Evolutionary conservation across 2,329 filamentous ascomycete species (phyloP), one percentile per base, ranked within the genome.

Genomic region (Cadophora sp.): DNA sequence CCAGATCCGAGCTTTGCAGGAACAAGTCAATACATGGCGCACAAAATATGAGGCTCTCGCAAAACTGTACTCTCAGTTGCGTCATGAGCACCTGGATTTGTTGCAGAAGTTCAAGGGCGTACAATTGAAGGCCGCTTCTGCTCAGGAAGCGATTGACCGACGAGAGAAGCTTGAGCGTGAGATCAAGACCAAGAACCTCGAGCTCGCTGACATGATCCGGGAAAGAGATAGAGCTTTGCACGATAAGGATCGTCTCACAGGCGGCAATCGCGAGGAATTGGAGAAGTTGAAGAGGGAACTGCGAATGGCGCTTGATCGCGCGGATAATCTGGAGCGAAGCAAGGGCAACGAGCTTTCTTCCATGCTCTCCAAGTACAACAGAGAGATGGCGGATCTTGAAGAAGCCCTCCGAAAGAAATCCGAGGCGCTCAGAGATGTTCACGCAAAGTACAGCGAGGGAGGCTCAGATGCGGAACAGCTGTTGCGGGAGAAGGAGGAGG

Each of bases 131-230:
- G 96, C 96, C 1, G 94, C 95, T 18, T 98, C 94, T 5, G 96
- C 96, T 0, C 95, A 98, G 78, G 96, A 99, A 81, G 96, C 96
- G 1, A 97, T 98, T 70, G 96, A 98, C 66, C 90, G 88, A 73
- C 90, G 95, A 9, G 96, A 99, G 82, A 97, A 96, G 83, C 85
- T 99, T 62, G 94, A 98, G 82, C 91, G 95, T 41, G 96, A 99
- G 81, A 91, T 99, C 78, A 99, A 99, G 87, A 97, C 95, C 36
- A 99, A 99, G 87, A 99, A 99, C 77, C 83, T 99, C n/a, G 96
- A 99, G 79, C 82, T 99, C 69, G 96, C 96, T 39, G 94, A 98
- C 78, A 98, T 99, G 96, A 99, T 99, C 71, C 89, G 96, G 51
- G 96, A 99, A 82, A 87, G 96, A 73, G 96, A 99, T 77, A 89